These are phyloP conservation scores for Falciphora oryzae DNA, from an alignment of 2,329 filamentous ascomycete genomes.

Conservation along the genomic window DNA sequence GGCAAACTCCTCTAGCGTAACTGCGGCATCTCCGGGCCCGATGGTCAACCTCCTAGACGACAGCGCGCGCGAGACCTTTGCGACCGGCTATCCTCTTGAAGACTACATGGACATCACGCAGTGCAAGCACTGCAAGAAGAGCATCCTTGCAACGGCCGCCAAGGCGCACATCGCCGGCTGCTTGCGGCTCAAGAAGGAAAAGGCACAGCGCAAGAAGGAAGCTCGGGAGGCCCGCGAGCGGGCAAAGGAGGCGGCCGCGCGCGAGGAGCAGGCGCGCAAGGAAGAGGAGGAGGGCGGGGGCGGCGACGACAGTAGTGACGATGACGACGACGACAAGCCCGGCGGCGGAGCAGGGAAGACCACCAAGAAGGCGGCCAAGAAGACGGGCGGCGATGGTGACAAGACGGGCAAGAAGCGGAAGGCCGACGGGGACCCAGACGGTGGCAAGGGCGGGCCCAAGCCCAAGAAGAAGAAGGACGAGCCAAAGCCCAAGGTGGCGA, in stretches of 20 bases:
- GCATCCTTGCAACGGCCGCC: constrained; percentile 68
- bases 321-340: constrained; percentile 38
- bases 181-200: constrained; percentile 76
- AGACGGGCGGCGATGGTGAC: constrained; percentile 50
- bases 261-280: constrained; percentile 50
- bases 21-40: constrained; percentile 44
- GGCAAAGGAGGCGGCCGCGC: constrained; percentile 51
- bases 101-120: constrained; percentile 73
- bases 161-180: constrained; percentile 79
- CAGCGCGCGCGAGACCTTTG: constrained; percentile 70
- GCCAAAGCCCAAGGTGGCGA: constrained; percentile 73
- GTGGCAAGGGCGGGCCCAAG: constrained; percentile 77
- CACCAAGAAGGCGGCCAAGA: constrained; percentile 61
- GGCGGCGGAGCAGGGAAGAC: constrained; percentile 33
- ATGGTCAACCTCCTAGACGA: constrained; percentile 68
- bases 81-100: constrained; percentile 73
- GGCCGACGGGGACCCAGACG: constrained; percentile 56
- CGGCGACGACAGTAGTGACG: constrained; percentile 37
- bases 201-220: constrained; percentile 71
- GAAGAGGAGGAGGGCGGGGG: constrained; percentile 40
- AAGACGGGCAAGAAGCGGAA: constrained; percentile 74
- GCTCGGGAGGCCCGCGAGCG: constrained; percentile 64
- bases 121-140: constrained; percentile 94
- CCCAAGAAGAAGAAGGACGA: constrained; percentile 92
- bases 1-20: constrained; percentile 34